A percentile compares a stretch with the other conserved stretches of the same genome.
These are phyloP conservation scores for Sphagnum fallax DNA, from an alignment of 228 moss, liverwort and hornwort genomes.

Conservation along the genomic window DNA sequence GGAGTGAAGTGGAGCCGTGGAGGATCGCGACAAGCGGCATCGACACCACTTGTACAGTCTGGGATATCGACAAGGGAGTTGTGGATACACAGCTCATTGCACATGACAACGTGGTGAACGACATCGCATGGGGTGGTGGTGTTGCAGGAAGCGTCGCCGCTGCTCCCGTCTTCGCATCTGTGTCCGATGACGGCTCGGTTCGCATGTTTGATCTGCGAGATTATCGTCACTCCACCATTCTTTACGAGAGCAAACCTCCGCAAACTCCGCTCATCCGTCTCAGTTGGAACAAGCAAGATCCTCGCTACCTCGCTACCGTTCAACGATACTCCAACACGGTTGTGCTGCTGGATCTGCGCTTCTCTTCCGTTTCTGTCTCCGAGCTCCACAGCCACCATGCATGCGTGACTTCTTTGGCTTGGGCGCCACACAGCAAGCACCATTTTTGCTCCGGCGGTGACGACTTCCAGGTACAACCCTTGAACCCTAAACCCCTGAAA, in stretches of 20 bases:
- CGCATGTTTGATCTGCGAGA: slow-evolving; percentile 61
- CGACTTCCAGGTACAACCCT: background rate
- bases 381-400: slow-evolving; percentile 27
- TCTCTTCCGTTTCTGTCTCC: slow-evolving; percentile 15
- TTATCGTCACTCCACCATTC: slow-evolving; percentile 63
- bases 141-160: slow-evolving; percentile 1
- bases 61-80: slow-evolving; percentile 61
- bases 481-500: too few species aligned
- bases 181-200: slow-evolving; percentile 65
- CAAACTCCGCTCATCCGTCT: slow-evolving; percentile 56
- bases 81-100: slow-evolving; percentile 72
- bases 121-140: slow-evolving; percentile 64
- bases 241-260: slow-evolving; percentile 55
- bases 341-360: slow-evolving; percentile 21
- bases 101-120: slow-evolving; percentile 62
- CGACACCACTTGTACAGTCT: slow-evolving; percentile 76
- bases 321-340: slow-evolving; percentile 20
- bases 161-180: slow-evolving; percentile 55
- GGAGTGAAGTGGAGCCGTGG: slow-evolving; percentile 59
- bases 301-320: slow-evolving; percentile 27
- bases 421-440: slow-evolving; percentile 23
- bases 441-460: slow-evolving; percentile 23
- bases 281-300: slow-evolving; percentile 64
- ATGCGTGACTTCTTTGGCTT: slow-evolving; percentile 20
- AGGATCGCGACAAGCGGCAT: slow-evolving; percentile 62